Evolutionary conservation across 139 green algal species (phyloP).

Genomic region (Chlorella sp.): DNA sequence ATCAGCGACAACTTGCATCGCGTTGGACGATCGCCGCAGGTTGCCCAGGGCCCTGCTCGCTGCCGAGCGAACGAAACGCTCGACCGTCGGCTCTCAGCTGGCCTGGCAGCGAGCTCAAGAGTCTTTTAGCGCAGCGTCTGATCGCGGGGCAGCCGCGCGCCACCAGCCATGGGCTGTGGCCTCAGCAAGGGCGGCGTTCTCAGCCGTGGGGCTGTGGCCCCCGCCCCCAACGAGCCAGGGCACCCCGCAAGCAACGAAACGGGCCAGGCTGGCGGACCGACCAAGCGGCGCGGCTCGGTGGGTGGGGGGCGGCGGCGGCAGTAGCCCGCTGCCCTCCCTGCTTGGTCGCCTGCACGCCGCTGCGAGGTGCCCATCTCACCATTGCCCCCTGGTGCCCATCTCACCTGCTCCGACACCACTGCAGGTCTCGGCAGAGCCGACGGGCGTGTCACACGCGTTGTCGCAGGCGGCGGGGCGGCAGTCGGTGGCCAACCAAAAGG

Average conservation of each 20-base stretch:
- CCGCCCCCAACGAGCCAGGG: background rate
- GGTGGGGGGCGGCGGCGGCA: background rate
- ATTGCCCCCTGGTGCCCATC: background rate
- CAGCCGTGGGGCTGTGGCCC: background rate
- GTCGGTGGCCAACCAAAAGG: background rate
- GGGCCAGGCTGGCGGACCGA: background rate
- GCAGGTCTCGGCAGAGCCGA: constrained; percentile 33
- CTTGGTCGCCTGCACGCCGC: background rate
- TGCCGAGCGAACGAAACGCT: too few relatives aligned
- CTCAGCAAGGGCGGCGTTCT: background rate
- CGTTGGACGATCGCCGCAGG: background rate
- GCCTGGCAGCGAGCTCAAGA: background rate
- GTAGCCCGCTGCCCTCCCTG: background rate
- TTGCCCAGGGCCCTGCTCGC: background rate
- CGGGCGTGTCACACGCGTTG: background rate
- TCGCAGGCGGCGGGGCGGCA: background rate
- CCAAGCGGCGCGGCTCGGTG: constrained; percentile 26
- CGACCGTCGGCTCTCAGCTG: background rate
- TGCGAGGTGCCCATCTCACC: too few relatives aligned
- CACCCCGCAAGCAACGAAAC: background rate
- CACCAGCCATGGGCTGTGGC: background rate
- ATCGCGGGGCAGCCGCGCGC: background rate
- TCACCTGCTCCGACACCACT: background rate
- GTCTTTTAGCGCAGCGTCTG: background rate
- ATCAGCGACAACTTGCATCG: background rate